Evolutionary conservation across 495 filamentous ascomycete genomes (phyloP).

Genomic region (Evansstolkia leycettana): DNA sequence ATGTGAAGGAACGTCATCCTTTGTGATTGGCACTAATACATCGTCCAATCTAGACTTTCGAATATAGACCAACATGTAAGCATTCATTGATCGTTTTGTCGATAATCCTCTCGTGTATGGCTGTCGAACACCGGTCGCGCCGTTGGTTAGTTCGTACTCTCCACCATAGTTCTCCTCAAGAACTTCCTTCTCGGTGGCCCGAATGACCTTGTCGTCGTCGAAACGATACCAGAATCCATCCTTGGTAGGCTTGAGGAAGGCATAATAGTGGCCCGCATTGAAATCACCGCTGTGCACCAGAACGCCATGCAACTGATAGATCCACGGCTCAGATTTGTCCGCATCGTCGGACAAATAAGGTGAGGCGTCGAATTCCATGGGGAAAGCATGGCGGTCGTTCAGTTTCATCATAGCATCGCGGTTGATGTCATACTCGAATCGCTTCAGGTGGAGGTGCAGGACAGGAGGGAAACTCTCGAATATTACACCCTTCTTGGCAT

Average conservation of each 20-base stretch:
- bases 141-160: slow-evolving; percentile 57
- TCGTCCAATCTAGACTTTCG: slow-evolving; percentile 72
- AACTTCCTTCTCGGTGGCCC: slow-evolving; percentile 81
- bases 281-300: slow-evolving; percentile 93
- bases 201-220: slow-evolving; percentile 92
- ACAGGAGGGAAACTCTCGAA: slow-evolving; percentile 95
- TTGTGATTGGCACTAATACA: slow-evolving; percentile 61
- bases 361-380: slow-evolving; percentile 78
- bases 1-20: slow-evolving; percentile 70
- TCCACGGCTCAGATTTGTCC: slow-evolving; percentile 77
- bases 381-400: slow-evolving; percentile 96
- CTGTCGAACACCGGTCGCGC: slow-evolving; percentile 44
- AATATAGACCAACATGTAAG: slow-evolving; percentile 98
- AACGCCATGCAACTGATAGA: slow-evolving; percentile 88
- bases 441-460: slow-evolving; percentile 88
- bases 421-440: slow-evolving; percentile 95
- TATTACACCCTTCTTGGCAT: slow-evolving; percentile 94
- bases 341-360: slow-evolving; percentile 81
- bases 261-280: slow-evolving; percentile 98
- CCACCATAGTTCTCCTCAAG: slow-evolving; percentile 96
- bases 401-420: slow-evolving; percentile 98
- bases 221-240: slow-evolving; percentile 94
- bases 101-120: slow-evolving; percentile 55
- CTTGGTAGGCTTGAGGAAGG: slow-evolving; percentile 85
- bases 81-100: slow-evolving; percentile 62